phyloP scores from a whole-genome alignment of 176 grass and related monocot species.

The Aegilops umbellulata region DNA sequence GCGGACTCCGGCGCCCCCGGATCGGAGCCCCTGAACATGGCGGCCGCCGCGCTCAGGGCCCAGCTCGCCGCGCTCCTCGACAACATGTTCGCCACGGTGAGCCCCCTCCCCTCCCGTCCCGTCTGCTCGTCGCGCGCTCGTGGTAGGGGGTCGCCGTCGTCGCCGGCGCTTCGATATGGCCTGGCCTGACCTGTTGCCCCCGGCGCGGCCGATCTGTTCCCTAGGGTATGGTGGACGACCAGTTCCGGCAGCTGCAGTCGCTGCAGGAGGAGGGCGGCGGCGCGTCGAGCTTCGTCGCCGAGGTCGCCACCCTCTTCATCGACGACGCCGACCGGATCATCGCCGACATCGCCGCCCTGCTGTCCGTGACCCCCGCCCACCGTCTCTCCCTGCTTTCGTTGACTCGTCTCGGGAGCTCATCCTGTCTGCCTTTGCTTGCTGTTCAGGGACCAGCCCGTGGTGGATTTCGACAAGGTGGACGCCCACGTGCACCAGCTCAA shows the following conservation, averaged over 20 bases:
- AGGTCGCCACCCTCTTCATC: constrained; percentile 76
- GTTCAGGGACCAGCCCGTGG: constrained; percentile 53
- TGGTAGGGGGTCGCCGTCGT: too few relatives aligned
- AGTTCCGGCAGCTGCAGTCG: constrained; percentile 87
- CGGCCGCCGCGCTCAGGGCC: constrained; percentile 38
- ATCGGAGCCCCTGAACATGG: constrained; percentile 35
- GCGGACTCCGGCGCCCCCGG: too few relatives aligned
- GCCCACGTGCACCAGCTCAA: constrained; percentile 81
- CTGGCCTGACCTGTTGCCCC: too few relatives aligned
- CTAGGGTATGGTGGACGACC: constrained; percentile 76
- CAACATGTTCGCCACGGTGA: constrained; percentile 57
- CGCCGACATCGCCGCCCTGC: constrained; percentile 36
- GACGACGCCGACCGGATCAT: constrained; percentile 70
- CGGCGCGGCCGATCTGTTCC: too few relatives aligned
- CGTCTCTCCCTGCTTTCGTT: background rate
- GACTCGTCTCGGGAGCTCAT: background rate
- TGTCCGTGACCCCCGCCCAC: constrained; percentile 42
- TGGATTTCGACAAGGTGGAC: constrained; percentile 74
- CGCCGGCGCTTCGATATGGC: too few relatives aligned
- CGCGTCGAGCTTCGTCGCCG: constrained; percentile 61
- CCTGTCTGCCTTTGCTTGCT: background rate
- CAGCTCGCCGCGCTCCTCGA: constrained; percentile 54
- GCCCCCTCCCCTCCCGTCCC: too few relatives aligned
- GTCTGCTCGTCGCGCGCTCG: too few relatives aligned
- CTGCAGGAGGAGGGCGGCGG: constrained; percentile 62